phyloP scores from a whole-genome alignment of 768 basidiomycete species.

The Mycena epipterygia region DNA sequence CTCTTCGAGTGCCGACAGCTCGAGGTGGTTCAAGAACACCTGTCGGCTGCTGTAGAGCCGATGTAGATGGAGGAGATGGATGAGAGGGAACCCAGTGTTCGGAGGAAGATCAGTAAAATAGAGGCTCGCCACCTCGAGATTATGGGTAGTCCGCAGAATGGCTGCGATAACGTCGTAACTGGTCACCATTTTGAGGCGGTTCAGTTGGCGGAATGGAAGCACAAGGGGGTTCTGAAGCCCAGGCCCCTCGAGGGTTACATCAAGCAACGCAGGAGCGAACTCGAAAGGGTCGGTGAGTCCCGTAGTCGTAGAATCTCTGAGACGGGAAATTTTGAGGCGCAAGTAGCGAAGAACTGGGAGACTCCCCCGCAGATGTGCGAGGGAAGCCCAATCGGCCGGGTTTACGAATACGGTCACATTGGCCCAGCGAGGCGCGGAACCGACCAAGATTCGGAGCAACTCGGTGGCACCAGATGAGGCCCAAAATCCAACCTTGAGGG shows the following conservation, averaged over 20 bases:
- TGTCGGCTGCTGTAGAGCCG: background rate
- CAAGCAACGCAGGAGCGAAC: constrained; percentile 19
- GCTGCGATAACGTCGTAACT: rapidly evolving
- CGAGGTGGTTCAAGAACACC: background rate
- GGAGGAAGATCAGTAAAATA: background rate
- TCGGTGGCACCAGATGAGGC: background rate
- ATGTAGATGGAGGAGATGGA: constrained; percentile 9
- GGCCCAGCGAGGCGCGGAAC: constrained; percentile 6
- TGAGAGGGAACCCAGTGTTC: background rate
- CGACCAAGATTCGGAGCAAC: constrained; percentile 5
- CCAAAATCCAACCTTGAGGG: constrained; percentile 14
- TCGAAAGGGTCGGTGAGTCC: constrained; percentile 8
- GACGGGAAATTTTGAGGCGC: background rate
- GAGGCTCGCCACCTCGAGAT: constrained; percentile 14
- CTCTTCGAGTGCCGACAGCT: background rate
- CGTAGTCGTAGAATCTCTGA: background rate
- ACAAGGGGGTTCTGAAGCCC: background rate
- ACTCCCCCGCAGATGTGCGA: background rate
- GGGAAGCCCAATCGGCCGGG: background rate
- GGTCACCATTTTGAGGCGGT: background rate
- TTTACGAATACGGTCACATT: background rate
- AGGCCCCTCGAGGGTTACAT: constrained; percentile 11
- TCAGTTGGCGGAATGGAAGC: constrained; percentile 15
- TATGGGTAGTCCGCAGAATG: background rate
- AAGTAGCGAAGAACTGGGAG: constrained; percentile 12